Evolutionary conservation across 257 asterid genomes (phyloP), one percentile per base, ranked within the genome.

Genomic region (Solanum pinnatisectum): DNA sequence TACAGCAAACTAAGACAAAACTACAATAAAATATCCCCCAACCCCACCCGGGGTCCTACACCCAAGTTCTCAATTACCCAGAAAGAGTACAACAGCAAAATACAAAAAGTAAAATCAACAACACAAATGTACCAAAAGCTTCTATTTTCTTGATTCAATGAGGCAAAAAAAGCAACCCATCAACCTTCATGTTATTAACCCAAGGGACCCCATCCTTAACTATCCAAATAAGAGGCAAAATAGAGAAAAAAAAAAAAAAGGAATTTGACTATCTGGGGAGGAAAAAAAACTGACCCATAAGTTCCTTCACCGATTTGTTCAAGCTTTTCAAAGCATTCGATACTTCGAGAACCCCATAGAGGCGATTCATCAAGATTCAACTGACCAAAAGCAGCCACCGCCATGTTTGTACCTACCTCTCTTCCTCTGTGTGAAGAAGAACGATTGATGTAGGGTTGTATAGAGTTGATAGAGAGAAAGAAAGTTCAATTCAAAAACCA

Each of bases 301-400:
- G 99, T 97, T 84, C 99, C 99, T 95, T 97, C 98, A 18, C 98
- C 99, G 91, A 97, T 97, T 92, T 95, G 98, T 92, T 95, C 99
- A 87, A 97, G 94, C 78, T 95, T 95, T 85, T 96, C 98, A 88
- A 96, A 96, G 91, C 99, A 95, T 46, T 97, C 98, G 84, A 97
- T 95, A 90, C 98, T 97, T 56, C 99, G 93, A 71, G 99, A 95
- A 10, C 99, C 99, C 98, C 98, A 95, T n/a, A 94, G 90, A 86
- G 98, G 98, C 88, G 95, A 91, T 87, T 95, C 95, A 83, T 93
- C 98, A 92, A 92, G 93, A 90, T 96, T 95, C 89, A 95, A 92
- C 90, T 91, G 94, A 87, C 92, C 94, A 83, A 84, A 88, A 6
- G 91, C 49, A 84, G 94, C 93, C 88, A 91, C 92, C 88, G 94